Evolutionary conservation across 2,329 filamentous ascomycete genomes (phyloP), one percentile per base, ranked within the genome.

Genomic region (Cladophialophora carrionii): DNA sequence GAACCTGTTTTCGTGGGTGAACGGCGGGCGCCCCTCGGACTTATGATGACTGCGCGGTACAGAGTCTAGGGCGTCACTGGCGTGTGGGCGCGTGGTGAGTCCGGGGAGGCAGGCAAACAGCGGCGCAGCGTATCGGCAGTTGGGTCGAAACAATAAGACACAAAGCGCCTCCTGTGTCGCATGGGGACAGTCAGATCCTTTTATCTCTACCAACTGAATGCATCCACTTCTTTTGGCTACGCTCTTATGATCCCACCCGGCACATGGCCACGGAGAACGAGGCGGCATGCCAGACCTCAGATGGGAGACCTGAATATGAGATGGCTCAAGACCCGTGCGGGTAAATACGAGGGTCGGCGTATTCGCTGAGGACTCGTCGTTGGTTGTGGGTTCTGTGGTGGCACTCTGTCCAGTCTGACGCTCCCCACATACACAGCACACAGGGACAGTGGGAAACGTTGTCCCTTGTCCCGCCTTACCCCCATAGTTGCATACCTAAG

Each of bases 321-420:
- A 49, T 24, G 48, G 12, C 20, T 43, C 14, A n/a, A n/a, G 37
- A n/a, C 37, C 17, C 37, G 14, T 37, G 34, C 34, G 34, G 34
- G 34, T 37, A 37, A 37, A 37, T 24, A 20, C n/a, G n/a, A 22
- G 5, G 52, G 7, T 32, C 7, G 22, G 3, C 14, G 52, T 55
- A 29, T 29, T 3, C 26, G 26, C 26, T 6, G 26, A 29, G 2
- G 20, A 32, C 52, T 55, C 52, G 26, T 5, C 17, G 14, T 55
- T 55, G 52, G 9, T 55, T 14, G 31, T 37, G 52, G 31, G 52
- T 55, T 55, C 52, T 10, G 26, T 37, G 31, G 52, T 34, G 31
- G 29, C 29, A 34, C 20, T 34, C 10, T 20, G 8, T 10, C 52
- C 29, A 12, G 24, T 54, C 24, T 54, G 14, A 34, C 34, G 4